A percentile compares a stretch with the other conserved stretches of the same genome.
These are phyloP conservation scores for Syzygium syzygioides DNA, from an alignment of 441 rosid species.

Conservation along the genomic window DNA sequence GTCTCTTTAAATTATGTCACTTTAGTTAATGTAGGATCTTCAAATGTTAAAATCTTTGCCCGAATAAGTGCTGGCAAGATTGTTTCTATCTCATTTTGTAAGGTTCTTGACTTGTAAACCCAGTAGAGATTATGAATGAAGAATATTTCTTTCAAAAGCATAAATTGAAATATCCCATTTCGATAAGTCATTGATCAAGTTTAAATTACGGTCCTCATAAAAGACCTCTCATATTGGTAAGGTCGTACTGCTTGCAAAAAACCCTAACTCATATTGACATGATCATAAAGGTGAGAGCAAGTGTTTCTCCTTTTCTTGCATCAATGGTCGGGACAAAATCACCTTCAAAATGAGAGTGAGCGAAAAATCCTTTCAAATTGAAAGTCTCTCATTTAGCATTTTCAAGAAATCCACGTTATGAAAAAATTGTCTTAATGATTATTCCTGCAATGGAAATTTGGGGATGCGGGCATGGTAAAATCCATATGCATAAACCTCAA, in stretches of 20 bases:
- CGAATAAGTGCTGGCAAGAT: not conserved
- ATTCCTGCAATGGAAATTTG: not conserved
- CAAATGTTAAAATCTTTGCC: not conserved
- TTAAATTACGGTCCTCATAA: too few species aligned
- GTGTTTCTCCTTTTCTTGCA: not conserved
- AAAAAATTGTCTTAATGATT: not conserved
- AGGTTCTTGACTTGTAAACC: not conserved
- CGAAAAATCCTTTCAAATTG: not conserved
- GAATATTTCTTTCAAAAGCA: not conserved
- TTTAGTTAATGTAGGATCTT: not conserved
- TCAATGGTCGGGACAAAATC: not conserved
- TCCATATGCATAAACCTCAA: not conserved
- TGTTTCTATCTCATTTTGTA: not conserved
- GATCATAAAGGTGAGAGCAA: not conserved
- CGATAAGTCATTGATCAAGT: not conserved
- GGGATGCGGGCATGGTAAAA: not conserved
- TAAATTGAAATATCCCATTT: not conserved
- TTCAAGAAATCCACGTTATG: not conserved
- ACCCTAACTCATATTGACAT: not conserved
- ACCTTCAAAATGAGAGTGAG: not conserved
- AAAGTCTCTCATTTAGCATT: not conserved
- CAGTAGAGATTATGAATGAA: not conserved
- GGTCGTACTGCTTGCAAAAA: not conserved
- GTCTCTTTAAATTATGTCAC: not conserved
- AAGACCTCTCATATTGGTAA: not conserved